Base-by-base conservation (phyloP, 306 rosid genomes). In the Prunus mira region DNA sequence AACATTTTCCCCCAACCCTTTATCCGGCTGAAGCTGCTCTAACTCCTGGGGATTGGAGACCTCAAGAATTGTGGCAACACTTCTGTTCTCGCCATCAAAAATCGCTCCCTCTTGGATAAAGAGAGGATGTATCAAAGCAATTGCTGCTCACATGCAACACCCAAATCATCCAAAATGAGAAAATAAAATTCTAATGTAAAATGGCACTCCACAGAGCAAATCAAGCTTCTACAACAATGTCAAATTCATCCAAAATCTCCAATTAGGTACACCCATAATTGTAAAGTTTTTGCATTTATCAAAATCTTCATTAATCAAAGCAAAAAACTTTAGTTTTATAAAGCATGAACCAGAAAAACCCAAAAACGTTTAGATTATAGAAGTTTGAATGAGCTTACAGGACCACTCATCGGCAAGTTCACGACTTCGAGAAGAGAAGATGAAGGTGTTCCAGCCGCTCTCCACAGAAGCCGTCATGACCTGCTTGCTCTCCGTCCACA, bases 391-490 rank as follows among this genome's bases (percentile, higher is more conserved):
- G 41, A 75, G 70, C 84, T 82, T 87, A 95, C 97, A 86, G n/a
- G 97, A 90, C 92, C 97, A 95, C 12, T 92, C 88, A 80, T 67
- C 24, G 66, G 93, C 93, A 50, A 95, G 95, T 30, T 90, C 82
- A 45, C 63, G 81, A 82, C 81, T 60, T 0, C 75, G 78, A 17
- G 91, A 73, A 14, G 91, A 41, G 79, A 92, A 95, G 77, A 92
- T 3, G 82, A 95, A 89, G 47, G 97, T 90, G 65, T 80, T 83
- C 97, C 98, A 90, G 75, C 96, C 97, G 81, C 97, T 84, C 84
- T 95, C 97, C 5, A 92, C 89, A n/a, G 98, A 89, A 25, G 98
- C 84, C 49, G 92, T 90, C 91, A 95, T 88, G 52, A 92, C 98
- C 64, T 82, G 76, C 81, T 82, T 88, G 87, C 54, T 84, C 73